phyloP scores from a whole-genome alignment of 306 rosid genomes.

The Alnus rubra region DNA sequence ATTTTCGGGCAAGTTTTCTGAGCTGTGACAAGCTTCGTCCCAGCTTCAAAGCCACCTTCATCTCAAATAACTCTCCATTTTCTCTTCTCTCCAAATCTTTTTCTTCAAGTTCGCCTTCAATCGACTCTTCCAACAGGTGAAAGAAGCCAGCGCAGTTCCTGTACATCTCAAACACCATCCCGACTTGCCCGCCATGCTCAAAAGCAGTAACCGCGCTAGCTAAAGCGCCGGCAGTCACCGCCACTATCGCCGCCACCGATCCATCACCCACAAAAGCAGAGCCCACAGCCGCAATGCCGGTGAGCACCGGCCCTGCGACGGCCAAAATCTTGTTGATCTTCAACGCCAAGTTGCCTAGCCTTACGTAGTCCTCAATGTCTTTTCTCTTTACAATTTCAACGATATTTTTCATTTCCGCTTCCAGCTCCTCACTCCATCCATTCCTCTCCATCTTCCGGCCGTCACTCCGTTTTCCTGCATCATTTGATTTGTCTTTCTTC shows the following conservation, averaged over 20 bases:
- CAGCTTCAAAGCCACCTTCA: conserved; percentile 40
- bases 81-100: conserved; percentile 39
- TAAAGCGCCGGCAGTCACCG: conserved; percentile 58
- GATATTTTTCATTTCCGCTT: conserved; percentile 37
- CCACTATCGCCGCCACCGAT: conserved; percentile 28
- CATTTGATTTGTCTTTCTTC: neutral
- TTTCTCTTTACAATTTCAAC: conserved; percentile 30
- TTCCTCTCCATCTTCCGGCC: conserved; percentile 10
- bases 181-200: conserved; percentile 71
- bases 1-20: conserved; percentile 37
- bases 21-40: conserved; percentile 48
- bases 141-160: conserved; percentile 42
- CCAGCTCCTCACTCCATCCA: conserved; percentile 44
- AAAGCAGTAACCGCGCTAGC: conserved; percentile 51
- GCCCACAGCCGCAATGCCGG: conserved; percentile 63
- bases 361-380: conserved; percentile 43
- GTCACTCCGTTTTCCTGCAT: neutral
- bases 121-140: conserved; percentile 29
- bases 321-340: conserved; percentile 66
- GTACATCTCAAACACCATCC: conserved; percentile 56
- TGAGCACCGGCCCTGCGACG: conserved; percentile 65
- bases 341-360: conserved; percentile 55
- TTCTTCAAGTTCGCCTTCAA: conserved; percentile 35
- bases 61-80: conserved; percentile 40
- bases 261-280: conserved; percentile 45